Evolutionary conservation across 1,139 yeast species (phyloP), one percentile per base, ranked within the genome.

Genomic region (Saccharomyces hybrid): DNA sequence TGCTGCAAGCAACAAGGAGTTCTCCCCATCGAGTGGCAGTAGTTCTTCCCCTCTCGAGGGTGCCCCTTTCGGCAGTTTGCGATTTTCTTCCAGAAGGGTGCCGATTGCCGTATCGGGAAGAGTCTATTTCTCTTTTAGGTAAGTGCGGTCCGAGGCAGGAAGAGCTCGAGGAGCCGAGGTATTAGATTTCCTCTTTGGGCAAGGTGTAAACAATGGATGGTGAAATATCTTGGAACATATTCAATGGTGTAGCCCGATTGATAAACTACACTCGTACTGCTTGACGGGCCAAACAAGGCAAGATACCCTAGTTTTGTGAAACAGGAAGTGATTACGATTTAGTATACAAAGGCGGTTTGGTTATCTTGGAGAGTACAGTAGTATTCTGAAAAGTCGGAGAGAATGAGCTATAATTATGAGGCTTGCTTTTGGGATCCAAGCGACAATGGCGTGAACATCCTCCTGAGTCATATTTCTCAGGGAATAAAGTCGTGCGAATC

Each of bases 341-440:
- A 31, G 34, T 31, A 11, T 31, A 31, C 34, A 31, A 31, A 31
- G 34, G 34, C 34, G 34, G 13, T 31, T 31, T 5, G 34, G 13
- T 9, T 31, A 11, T 9, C 14, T 31, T 11, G 14, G 34, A 31
- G 34, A 13, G 14, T 13, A 11, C 14, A 11, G 14, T 31, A 31
- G 13, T 31, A 31, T 31, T 11, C 14, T 31, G 34, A 9, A 31
- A 13, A 31, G 13, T 11, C 13, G 34, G 34, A 31, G 23, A 31
- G 34, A 31, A 31, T 31, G 65, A 57, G 53, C 41, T 69, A 66
- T 54, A 66, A 65, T 51, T 69, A 59, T 51, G 63, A 65, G 53
- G 58, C 63, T 23, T 67, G 70, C 52, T 69, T 69, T 49, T 69
- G 72, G 71, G 72, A 69, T 55, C 69, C 67, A 23, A 59, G 63